Evolutionary conservation across 305 asterid species (phyloP).

Genomic region (Fraxinus dipetala): DNA sequence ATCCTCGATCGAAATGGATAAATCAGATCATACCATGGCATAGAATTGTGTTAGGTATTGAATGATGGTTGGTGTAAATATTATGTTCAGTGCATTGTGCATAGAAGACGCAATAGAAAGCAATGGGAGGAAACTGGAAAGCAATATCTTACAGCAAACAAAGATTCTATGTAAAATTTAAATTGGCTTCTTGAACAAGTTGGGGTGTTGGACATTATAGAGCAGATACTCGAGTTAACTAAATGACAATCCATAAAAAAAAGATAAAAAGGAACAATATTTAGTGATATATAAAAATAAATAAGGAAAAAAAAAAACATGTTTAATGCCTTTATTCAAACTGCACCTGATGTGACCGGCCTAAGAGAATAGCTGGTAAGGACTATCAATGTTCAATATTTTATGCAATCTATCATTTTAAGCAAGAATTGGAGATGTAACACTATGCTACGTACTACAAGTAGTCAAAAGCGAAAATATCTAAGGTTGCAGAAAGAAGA

Average conservation of each 20-base stretch:
- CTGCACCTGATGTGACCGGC: neutral
- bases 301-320: neutral
- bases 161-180: neutral
- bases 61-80: neutral
- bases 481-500: slow-evolving; percentile 21
- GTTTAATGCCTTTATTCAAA: slow-evolving; percentile 14
- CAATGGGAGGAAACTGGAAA: slow-evolving; percentile 9
- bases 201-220: neutral
- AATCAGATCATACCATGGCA: neutral
- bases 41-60: neutral
- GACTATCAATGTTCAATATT: neutral
- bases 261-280: neutral
- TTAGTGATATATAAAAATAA: neutral
- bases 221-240: neutral
- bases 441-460: slow-evolving; percentile 18
- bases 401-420: neutral
- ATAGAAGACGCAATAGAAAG: slow-evolving; percentile 2
- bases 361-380: neutral
- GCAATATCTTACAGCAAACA: neutral
- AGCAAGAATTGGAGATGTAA: neutral
- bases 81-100: neutral
- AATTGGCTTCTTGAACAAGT: slow-evolving; percentile 3
- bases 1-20: neutral
- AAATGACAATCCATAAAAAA: slow-evolving; percentile 1
- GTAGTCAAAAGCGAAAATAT: slow-evolving; percentile 18